Evolutionary conservation across 2,329 filamentous ascomycete genomes (phyloP).

Genomic region (Aspergillus brunneoviolaceus): DNA sequence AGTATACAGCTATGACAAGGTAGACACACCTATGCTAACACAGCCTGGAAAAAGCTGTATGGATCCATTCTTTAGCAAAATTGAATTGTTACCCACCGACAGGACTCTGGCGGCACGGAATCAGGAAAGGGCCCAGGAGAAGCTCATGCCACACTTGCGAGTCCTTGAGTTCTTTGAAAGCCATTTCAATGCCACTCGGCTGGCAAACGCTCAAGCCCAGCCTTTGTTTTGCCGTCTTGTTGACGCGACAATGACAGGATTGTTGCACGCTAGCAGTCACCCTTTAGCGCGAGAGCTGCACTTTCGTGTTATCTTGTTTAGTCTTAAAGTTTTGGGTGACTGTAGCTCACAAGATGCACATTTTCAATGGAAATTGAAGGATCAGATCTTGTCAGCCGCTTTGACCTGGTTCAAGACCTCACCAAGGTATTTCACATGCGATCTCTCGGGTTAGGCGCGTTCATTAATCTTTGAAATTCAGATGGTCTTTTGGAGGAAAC

Average conservation of each 20-base stretch:
- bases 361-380: constrained; percentile 79
- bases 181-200: constrained; percentile 89
- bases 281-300: constrained; percentile 89
- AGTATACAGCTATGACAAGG: constrained; percentile 28
- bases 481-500: constrained; percentile 95
- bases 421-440: constrained; percentile 54
- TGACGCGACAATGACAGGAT: constrained; percentile 71
- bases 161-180: constrained; percentile 87
- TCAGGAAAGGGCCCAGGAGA: constrained; percentile 75
- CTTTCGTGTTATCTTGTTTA: constrained; percentile 83
- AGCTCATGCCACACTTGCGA: constrained; percentile 81
- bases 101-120: constrained; percentile 70
- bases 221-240: constrained; percentile 79
- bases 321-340: constrained; percentile 71
- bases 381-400: constrained; percentile 80
- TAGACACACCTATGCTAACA: constrained; percentile 13
- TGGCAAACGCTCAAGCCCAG: constrained; percentile 79
- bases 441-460: neutral
- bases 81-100: constrained; percentile 92
- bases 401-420: constrained; percentile 84
- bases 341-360: constrained; percentile 64
- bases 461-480: constrained; percentile 28
- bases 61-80: constrained; percentile 86
- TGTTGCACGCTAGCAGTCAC: constrained; percentile 70
- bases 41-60: constrained; percentile 53